Base-by-base conservation (phyloP, 768 basidiomycete species). In the Suillus alpinus region DNA sequence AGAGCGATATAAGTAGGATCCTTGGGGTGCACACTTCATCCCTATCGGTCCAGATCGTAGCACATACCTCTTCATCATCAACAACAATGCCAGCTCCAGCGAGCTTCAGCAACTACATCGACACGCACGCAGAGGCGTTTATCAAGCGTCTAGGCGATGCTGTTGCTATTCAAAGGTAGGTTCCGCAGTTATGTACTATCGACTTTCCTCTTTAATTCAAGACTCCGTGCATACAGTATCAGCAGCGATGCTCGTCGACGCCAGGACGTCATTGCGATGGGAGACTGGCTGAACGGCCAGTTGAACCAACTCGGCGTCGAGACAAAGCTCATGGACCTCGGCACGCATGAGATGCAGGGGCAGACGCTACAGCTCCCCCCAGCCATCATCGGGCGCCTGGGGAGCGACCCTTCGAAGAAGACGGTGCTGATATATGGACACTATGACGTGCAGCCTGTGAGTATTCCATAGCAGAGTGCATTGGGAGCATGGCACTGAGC, bases 381-480 rank as follows among this genome's bases (percentile, higher is more conserved):
- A 2, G 91, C 86, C 6, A 85, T 97, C 70, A 81, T 98, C 41
- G 95, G 91, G 0, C 80, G 79, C 65, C 79, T 94, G 63, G 96
- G 96, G 3, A 80, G 86, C 40, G 93, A 97, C 74, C 86, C 86
- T 14, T 84, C 78, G 69, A 98, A 98, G 86, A 95, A 92, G 83
- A 98, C 95, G 0, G 86, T 98, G 37, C 82, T 96, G 32, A 76
- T 98, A 36, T 98, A 98, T 70, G 95, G 94, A 2, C 95, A 98
- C 73, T 96, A 93, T 69, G 95, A 97, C 70, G 95, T 97, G 7
- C 95, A 97, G 68, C 95, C 95, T 9, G 91, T 92, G 62, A 56
- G 85, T 75, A 10, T 47, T 6, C 7, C 20, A 13, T 36, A 20
- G 13, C 0, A 13, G 7, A 7, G n/a, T 32, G 37, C 6, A 10